Base-by-base conservation (phyloP, 169 alveolate genomes). In the Nephromyces sp. region DNA sequence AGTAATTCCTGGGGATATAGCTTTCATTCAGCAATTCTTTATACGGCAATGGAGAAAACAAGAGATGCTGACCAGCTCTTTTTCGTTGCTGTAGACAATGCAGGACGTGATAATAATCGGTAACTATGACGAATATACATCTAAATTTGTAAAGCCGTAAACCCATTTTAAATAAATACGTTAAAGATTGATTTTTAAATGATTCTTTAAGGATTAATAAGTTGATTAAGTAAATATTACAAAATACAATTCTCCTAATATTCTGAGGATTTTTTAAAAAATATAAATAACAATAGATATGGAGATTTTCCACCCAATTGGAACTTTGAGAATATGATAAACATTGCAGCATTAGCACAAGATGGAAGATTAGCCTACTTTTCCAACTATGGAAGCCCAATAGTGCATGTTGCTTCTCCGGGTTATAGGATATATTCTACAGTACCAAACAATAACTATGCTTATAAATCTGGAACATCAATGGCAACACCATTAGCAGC, bases 401-500 rank as follows among this genome's bases (percentile, higher is more conserved):
- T 8, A 25, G 74, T 68, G n/a, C 74, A 68, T 35, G 6, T 68
- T 27, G 74, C 74, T n/a, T 4, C 1, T 1, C 74, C 74, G n/a
- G 74, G 74, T 15, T 43, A 24, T 8, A 0, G 6, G 5, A 68
- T 68, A 5, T 4, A 6, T 0, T 68, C 74, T 3, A 68, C 74
- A 4, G 72, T 68, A 15, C 65, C 65, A 29, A 1, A 5, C n/a
- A 1, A n/a, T 0, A 32, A n/a, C 0, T 2, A 1, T 2, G 64
- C 4, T 6, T 1, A 4, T 0, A 43, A 43, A n/a, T 15, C 15
- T 43, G 87, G 87, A 31, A 81, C 87, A 8, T 81, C 87, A 51
- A 81, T 78, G 87, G 87, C 87, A 21, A 77, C 85, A 27, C 87
- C 87, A 22, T 65, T 78, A 32, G 87, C 79, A 24, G 82, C 87